Conservation (phyloP, 768 basidiomycete species). For the Amanita muscaria region DNA sequence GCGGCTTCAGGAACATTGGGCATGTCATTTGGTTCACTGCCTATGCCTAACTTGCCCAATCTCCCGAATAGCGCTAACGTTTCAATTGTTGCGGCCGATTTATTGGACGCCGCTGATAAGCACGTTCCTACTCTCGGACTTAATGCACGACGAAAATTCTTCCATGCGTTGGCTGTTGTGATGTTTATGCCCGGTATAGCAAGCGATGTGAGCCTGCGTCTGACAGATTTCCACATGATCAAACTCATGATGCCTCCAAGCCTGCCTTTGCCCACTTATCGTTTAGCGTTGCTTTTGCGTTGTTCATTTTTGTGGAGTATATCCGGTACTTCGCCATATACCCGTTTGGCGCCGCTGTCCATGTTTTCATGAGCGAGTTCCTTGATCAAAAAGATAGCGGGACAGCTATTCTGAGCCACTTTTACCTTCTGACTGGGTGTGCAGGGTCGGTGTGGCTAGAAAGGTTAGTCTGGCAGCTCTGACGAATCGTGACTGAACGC, state of each 20-base stretch:
- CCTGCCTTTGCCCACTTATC: slow-evolving; percentile 94
- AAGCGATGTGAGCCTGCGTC: slow-evolving; percentile 69
- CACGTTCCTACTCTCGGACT: slow-evolving; percentile 82
- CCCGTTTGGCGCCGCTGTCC: slow-evolving; percentile 87
- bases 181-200: slow-evolving; percentile 97
- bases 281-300: slow-evolving; percentile 89
- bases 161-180: slow-evolving; percentile 89
- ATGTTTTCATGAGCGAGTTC: slow-evolving; percentile 97
- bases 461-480: slow-evolving; percentile 43
- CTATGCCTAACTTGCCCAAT: slow-evolving; percentile 43
- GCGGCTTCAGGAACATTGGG: slow-evolving; percentile 22
- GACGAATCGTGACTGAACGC: background rate
- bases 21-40: slow-evolving; percentile 40
- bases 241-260: slow-evolving; percentile 32
- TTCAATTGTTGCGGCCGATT: slow-evolving; percentile 50
- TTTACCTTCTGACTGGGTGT: slow-evolving; percentile 93
- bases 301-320: slow-evolving; percentile 96
- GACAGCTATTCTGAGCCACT: slow-evolving; percentile 94
- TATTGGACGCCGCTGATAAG: slow-evolving; percentile 83
- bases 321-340: slow-evolving; percentile 97
- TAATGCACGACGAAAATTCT: slow-evolving; percentile 93
- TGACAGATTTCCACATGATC: slow-evolving; percentile 6
- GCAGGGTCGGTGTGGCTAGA: slow-evolving; percentile 94
- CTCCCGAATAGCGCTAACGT: slow-evolving; percentile 36
- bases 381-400: slow-evolving; percentile 92